Evolutionary conservation across 1,139 yeast species (phyloP).

Genomic region (Meyerozyma smithsonii): DNA sequence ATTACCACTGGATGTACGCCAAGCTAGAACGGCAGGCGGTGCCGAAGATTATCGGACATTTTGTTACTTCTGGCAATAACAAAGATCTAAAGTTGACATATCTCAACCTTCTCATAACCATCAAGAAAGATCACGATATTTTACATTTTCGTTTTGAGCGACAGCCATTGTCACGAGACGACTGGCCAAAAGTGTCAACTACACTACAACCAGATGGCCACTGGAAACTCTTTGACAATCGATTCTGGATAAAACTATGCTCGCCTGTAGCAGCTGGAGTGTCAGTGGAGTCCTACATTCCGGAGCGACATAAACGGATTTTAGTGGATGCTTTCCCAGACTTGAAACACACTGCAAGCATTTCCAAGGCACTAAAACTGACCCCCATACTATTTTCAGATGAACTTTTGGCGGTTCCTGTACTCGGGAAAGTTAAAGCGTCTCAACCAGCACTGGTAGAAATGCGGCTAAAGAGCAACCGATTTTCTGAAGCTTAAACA

Average conservation of each 20-base stretch:
- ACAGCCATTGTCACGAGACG: conserved; percentile 22
- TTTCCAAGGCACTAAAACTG: background rate
- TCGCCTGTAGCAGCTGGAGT: conserved; percentile 5
- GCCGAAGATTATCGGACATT: conserved; percentile 18
- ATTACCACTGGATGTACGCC: conserved; percentile 46
- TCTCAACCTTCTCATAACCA: conserved; percentile 20
- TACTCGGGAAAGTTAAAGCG: background rate
- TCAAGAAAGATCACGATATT: conserved; percentile 7
- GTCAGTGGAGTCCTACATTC: conserved; percentile 19
- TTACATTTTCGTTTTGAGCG: conserved; percentile 13
- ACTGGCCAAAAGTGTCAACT: conserved; percentile 7
- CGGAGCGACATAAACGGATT: conserved; percentile 11
- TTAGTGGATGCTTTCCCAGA: background rate
- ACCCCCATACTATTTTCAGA: background rate
- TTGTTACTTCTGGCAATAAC: conserved; percentile 3
- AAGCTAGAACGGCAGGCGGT: conserved; percentile 32
- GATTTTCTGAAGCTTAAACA: background rate
- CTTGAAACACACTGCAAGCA: background rate
- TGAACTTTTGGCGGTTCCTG: background rate
- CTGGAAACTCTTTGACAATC: conserved; percentile 34
- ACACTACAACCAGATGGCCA: conserved; percentile 14
- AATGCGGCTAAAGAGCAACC: background rate
- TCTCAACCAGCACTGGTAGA: background rate
- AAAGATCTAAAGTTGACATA: conserved; percentile 7
- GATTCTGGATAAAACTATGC: conserved; percentile 30